A percentile compares a stretch with the other conserved stretches of the same genome.
Conservation (phyloP, 306 rosid species). For the Nissolia schottii region DNA sequence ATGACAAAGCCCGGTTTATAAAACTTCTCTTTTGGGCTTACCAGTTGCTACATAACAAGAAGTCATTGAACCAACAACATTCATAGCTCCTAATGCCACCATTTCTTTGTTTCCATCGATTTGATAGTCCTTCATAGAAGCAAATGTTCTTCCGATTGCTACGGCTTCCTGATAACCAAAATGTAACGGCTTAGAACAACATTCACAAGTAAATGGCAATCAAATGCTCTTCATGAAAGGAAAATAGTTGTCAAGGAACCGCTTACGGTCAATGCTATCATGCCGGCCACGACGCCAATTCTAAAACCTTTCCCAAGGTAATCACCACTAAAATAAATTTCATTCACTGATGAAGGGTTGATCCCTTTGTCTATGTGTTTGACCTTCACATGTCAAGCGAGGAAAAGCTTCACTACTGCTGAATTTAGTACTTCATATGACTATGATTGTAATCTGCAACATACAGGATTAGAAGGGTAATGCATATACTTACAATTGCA, state of each 20-base stretch:
- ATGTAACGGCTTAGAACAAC: neutral
- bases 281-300: conserved; percentile 80
- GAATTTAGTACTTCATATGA: conserved; percentile 4
- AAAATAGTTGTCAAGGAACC: neutral
- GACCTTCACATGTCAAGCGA: conserved; percentile 54
- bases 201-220: conserved; percentile 16
- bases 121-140: conserved; percentile 92
- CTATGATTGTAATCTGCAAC: neutral
- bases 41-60: conserved; percentile 95
- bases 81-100: conserved; percentile 94
- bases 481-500: conserved; percentile 57
- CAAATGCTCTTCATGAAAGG: conserved; percentile 3
- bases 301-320: conserved; percentile 72
- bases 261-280: conserved; percentile 91
- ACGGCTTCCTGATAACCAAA: conserved; percentile 72
- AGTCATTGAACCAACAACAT: too few species aligned
- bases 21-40: conserved; percentile 28
- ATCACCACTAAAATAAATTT: conserved; percentile 70
- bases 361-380: conserved; percentile 70
- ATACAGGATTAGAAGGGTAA: neutral
- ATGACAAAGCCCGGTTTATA: neutral
- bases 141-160: conserved; percentile 99
- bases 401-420: conserved; percentile 7
- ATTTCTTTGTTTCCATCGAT: conserved; percentile 97
- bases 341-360: conserved; percentile 74